A percentile compares a stretch with the other conserved stretches of the same genome.
These are phyloP conservation scores for Schizosaccharomyces lindneri DNA, from an alignment of 805 yeast species.

Conservation along the genomic window DNA sequence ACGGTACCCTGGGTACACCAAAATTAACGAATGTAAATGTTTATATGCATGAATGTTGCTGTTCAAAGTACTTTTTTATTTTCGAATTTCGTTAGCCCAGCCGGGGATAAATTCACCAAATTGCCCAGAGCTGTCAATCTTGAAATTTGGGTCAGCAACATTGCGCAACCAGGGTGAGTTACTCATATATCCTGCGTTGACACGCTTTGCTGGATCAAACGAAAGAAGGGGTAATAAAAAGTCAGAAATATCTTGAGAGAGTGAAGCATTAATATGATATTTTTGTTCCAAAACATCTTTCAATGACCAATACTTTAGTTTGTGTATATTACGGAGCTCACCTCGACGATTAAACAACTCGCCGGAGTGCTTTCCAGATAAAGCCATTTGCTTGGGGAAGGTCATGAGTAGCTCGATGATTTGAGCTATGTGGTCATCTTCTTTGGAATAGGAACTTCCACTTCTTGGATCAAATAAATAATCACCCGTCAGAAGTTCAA, in stretches of 20 bases:
- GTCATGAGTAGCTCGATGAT: slow-evolving; percentile 62
- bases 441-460: slow-evolving; percentile 40
- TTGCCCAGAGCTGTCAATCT: slow-evolving; percentile 51
- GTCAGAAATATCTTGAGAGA: slow-evolving; percentile 48
- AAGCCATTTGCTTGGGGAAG: slow-evolving; percentile 32
- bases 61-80: neutral
- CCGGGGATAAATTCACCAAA: slow-evolving; percentile 79
- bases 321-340: slow-evolving; percentile 51
- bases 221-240: slow-evolving; percentile 65
- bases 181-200: slow-evolving; percentile 89
- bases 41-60: no score
- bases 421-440: slow-evolving; percentile 85
- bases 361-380: slow-evolving; percentile 34
- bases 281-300: slow-evolving; percentile 62
- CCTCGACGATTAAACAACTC: slow-evolving; percentile 42
- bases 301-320: slow-evolving; percentile 74
- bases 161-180: slow-evolving; percentile 66
- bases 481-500: slow-evolving; percentile 84
- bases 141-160: slow-evolving; percentile 52
- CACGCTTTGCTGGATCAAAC: slow-evolving; percentile 54
- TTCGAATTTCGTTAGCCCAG: slow-evolving; percentile 40
- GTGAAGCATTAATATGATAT: slow-evolving; percentile 43
- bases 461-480: slow-evolving; percentile 69
- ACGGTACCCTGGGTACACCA: no score
- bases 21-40: no score